Percentiles rank a stretch among this genome's conserved stretches.
Evolutionary conservation across 176 grass and related monocot genomes (phyloP).

Genomic region (Zizania latifolia): DNA sequence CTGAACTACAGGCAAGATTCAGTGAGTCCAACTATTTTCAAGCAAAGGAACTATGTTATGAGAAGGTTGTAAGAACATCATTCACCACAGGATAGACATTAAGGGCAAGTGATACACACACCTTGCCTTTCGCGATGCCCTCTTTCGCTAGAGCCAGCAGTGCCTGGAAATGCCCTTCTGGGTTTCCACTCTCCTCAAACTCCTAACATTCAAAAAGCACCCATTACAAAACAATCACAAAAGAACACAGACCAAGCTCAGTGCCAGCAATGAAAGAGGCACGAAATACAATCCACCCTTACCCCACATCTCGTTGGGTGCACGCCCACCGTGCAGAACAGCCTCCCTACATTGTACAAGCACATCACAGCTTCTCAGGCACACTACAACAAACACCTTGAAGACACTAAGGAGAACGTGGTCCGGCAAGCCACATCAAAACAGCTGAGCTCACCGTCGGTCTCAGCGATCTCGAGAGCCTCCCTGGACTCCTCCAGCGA

Average conservation of each 20-base stretch:
- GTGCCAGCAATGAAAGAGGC: background rate
- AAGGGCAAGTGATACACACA: slow-evolving; percentile 1
- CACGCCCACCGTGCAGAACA: slow-evolving; percentile 89
- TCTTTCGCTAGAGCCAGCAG: slow-evolving; percentile 66
- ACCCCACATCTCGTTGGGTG: slow-evolving; percentile 97
- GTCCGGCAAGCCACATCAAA: background rate
- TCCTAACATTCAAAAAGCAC: slow-evolving; percentile 46
- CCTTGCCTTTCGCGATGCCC: slow-evolving; percentile 86
- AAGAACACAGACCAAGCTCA: background rate
- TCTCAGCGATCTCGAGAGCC: slow-evolving; percentile 74
- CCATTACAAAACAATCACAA: background rate
- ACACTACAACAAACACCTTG: slow-evolving; percentile 48
- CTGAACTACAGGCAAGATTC: background rate
- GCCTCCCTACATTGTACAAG: slow-evolving; percentile 47
- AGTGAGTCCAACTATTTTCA: background rate
- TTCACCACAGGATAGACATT: background rate
- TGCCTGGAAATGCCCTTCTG: slow-evolving; percentile 70
- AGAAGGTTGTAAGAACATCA: background rate
- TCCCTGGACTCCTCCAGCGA: slow-evolving; percentile 89
- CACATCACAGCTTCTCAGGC: slow-evolving; percentile 20
- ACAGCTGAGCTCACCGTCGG: slow-evolving; percentile 52
- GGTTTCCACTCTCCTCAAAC: slow-evolving; percentile 91
- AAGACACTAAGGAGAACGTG: background rate
- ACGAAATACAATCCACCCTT: background rate
- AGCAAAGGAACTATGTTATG: background rate